phyloP scores from a whole-genome alignment of 495 filamentous ascomycete genomes.

The Xylona heveae region DNA sequence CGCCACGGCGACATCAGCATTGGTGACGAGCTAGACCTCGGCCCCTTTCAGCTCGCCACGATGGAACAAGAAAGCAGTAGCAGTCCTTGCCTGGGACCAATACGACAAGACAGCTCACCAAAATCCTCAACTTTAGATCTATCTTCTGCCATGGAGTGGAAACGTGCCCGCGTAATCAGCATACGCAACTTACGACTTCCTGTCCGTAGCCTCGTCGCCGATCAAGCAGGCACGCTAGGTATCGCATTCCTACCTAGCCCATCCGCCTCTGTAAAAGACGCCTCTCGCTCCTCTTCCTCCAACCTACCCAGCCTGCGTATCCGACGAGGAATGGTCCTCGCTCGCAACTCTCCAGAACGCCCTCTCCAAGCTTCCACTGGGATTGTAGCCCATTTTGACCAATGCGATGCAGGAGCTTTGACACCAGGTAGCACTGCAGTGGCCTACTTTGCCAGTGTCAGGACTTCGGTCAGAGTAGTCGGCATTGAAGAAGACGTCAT shows the following conservation, averaged over 20 bases:
- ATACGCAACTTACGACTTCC: constrained; percentile 75
- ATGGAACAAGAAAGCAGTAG: no score
- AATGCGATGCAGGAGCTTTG: constrained; percentile 19
- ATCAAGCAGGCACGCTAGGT: constrained; percentile 82
- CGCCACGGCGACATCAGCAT: constrained; percentile 57
- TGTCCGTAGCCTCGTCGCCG: constrained; percentile 49
- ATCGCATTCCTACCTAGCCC: constrained; percentile 28
- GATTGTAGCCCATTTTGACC: constrained; percentile 27
- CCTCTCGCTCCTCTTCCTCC: no score
- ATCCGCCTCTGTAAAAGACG: background rate
- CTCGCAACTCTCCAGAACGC: constrained; percentile 27
- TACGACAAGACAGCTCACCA: constrained; percentile 6
- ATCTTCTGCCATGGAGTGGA: constrained; percentile 36
- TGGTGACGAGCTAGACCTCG: constrained; percentile 59
- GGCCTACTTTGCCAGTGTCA: constrained; percentile 70
- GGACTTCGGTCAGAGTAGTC: constrained; percentile 51
- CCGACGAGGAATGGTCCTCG: constrained; percentile 70
- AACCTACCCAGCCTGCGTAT: constrained; percentile 19
- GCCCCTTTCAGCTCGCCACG: constrained; percentile 39
- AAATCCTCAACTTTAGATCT: constrained; percentile 2
- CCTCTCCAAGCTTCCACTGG: constrained; percentile 22
- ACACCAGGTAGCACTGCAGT: constrained; percentile 44
- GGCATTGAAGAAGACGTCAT: constrained; percentile 24
- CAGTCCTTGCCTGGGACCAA: no score
- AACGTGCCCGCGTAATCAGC: constrained; percentile 55